phyloP scores from a whole-genome alignment of 495 filamentous ascomycete species.

The Penicillium lagena region DNA sequence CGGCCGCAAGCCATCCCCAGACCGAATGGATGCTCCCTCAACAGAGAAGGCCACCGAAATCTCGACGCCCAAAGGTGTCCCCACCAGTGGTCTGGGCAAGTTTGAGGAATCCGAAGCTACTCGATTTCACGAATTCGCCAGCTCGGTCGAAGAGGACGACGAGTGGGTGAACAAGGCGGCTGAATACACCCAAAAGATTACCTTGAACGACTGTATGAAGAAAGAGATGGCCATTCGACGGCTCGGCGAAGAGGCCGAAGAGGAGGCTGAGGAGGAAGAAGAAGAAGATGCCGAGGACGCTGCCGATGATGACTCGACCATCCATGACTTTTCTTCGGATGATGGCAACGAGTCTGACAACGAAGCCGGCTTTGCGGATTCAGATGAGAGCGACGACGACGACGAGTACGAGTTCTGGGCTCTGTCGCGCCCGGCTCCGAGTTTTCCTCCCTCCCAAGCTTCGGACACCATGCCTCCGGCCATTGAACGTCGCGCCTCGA shows the following conservation, averaged over 20 bases:
- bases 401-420: slow-evolving; percentile 76
- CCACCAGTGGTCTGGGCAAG: slow-evolving; percentile 43
- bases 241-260: slow-evolving; percentile 83
- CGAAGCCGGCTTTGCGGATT: slow-evolving; percentile 87
- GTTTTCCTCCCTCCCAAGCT: slow-evolving; percentile 41
- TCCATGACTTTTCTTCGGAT: slow-evolving; percentile 55
- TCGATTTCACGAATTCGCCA: slow-evolving; percentile 91
- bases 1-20: slow-evolving; percentile 42
- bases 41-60: slow-evolving; percentile 4
- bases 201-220: slow-evolving; percentile 79
- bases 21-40: slow-evolving; percentile 4
- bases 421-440: slow-evolving; percentile 51
- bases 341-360: slow-evolving; percentile 93
- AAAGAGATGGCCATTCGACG: slow-evolving; percentile 86
- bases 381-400: slow-evolving; percentile 69
- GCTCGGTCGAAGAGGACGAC: slow-evolving; percentile 69
- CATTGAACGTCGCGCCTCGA: slow-evolving; percentile 46
- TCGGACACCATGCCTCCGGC: slow-evolving; percentile 40
- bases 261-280: slow-evolving; percentile 68
- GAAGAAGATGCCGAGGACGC: slow-evolving; percentile 54
- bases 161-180: slow-evolving; percentile 74
- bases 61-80: slow-evolving; percentile 19
- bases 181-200: slow-evolving; percentile 61
- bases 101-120: slow-evolving; percentile 60
- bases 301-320: slow-evolving; percentile 54